phyloP scores from a whole-genome alignment of 129 eudicot genomes.

The Centaurea solstitialis region DNA sequence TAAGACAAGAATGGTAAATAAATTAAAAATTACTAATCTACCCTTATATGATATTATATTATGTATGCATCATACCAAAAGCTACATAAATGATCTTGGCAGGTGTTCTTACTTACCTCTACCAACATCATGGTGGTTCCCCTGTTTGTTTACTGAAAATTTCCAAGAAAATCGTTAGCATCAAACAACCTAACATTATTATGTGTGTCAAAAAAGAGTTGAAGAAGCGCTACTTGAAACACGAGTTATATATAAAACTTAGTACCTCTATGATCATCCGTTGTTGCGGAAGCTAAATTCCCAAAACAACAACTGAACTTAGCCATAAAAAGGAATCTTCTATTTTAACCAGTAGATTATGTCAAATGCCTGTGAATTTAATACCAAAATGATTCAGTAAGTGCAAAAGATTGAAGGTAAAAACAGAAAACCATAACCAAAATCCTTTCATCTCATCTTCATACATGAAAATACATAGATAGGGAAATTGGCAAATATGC shows the following conservation, averaged over 20 bases:
- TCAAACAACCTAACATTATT: background rate
- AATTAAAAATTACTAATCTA: too few relatives aligned
- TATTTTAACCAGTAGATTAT: conserved; percentile 16
- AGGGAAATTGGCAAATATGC: too few relatives aligned
- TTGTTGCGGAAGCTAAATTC: conserved; percentile 25
- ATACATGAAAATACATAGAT: background rate
- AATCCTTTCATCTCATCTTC: too few relatives aligned
- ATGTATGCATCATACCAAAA: background rate
- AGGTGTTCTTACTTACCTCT: conserved; percentile 26
- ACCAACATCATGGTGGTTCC: conserved; percentile 21
- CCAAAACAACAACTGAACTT: conserved; percentile 54
- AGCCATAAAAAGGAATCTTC: conserved; percentile 34
- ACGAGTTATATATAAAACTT: background rate
- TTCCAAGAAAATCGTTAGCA: background rate
- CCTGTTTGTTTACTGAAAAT: conserved; percentile 18
- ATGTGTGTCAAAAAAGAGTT: background rate
- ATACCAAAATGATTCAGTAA: conserved; percentile 14
- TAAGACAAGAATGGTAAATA: too few relatives aligned
- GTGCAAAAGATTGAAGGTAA: background rate
- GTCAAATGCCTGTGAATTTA: conserved; percentile 8
- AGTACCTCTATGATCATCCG: conserved; percentile 51
- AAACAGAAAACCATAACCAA: background rate
- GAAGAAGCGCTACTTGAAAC: background rate
- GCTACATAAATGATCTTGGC: background rate
- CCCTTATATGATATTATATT: background rate